Evolutionary conservation across 108 stramenopile species (phyloP).

Genomic region (Cyclostephanos tholiformis): DNA sequence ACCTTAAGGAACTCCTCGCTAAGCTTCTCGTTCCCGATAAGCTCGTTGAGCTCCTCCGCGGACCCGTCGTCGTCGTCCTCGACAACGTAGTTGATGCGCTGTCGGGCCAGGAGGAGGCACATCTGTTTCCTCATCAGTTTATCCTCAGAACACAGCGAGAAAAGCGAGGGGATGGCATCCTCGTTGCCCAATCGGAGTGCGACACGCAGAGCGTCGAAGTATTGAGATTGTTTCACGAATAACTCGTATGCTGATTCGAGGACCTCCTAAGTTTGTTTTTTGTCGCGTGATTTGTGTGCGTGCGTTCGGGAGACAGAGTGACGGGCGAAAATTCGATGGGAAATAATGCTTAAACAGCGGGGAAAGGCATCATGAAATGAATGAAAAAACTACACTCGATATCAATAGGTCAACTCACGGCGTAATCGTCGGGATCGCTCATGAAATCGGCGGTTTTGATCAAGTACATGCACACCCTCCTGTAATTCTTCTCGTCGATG

Average conservation of each 20-base stretch:
- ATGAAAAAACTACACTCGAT: conserved; percentile 5
- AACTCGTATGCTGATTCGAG: conserved; percentile 90
- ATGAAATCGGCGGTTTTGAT: conserved; percentile 96
- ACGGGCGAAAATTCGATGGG: background rate
- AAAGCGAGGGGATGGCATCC: conserved; percentile 74
- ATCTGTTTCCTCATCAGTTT: conserved; percentile 89
- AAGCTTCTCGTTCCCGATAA: conserved; percentile 94
- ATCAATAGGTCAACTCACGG: conserved; percentile 52
- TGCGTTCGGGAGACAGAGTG: conserved; percentile 7
- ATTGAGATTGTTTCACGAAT: conserved; percentile 83
- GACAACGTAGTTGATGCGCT: conserved; percentile 84
- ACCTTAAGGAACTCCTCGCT: conserved; percentile 90
- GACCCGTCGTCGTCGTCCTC: conserved; percentile 77
- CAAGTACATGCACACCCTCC: conserved; percentile 96
- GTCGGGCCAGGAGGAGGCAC: conserved; percentile 85
- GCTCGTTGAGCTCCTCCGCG: conserved; percentile 79
- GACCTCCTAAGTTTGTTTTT: conserved; percentile 67
- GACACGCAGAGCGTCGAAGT: conserved; percentile 92
- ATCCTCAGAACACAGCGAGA: conserved; percentile 74
- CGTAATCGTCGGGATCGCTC: conserved; percentile 90
- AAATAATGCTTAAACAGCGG: background rate
- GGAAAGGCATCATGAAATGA: background rate
- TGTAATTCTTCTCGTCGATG: conserved; percentile 94
- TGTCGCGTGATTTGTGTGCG: background rate
- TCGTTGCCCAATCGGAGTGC: conserved; percentile 85